phyloP scores from a whole-genome alignment of 768 basidiomycete species.

The Favolaschia claudopus region DNA sequence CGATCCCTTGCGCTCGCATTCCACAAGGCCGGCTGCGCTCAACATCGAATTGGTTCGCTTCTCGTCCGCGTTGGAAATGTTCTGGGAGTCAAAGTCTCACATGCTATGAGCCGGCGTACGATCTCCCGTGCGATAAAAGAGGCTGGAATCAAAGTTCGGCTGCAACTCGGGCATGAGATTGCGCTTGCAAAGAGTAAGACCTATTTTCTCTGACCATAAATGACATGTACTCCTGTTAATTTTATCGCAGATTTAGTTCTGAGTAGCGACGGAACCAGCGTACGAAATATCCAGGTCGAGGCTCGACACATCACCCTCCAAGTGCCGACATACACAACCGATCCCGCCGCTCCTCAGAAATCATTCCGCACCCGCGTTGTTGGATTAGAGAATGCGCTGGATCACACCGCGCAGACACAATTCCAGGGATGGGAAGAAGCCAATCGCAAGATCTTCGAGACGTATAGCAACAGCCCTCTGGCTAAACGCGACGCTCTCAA shows the following conservation, averaged over 20 bases:
- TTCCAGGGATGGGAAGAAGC: constrained; percentile 21
- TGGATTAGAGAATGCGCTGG: constrained; percentile 11
- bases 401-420: constrained; percentile 33
- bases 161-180: constrained; percentile 10
- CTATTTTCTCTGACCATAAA: background rate
- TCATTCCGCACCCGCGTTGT: constrained; percentile 3
- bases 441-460: constrained; percentile 6
- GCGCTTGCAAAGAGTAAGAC: background rate
- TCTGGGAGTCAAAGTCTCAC: background rate
- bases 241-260: constrained; percentile 1
- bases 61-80: background rate
- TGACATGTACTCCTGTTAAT: background rate
- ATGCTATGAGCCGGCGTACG: background rate
- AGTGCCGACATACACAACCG: constrained; percentile 1
- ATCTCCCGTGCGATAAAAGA: constrained; percentile 9
- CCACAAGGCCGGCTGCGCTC: background rate
- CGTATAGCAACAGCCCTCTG: constrained; percentile 16
- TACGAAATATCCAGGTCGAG: constrained; percentile 22
- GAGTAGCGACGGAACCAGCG: constrained; percentile 22
- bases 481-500: background rate
- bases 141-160: constrained; percentile 2
- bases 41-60: background rate
- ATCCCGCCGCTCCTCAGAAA: background rate
- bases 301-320: constrained; percentile 12
- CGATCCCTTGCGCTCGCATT: background rate